Evolutionary conservation across 2,329 filamentous ascomycete species (phyloP).

Genomic region (Phialocephala subalpina): DNA sequence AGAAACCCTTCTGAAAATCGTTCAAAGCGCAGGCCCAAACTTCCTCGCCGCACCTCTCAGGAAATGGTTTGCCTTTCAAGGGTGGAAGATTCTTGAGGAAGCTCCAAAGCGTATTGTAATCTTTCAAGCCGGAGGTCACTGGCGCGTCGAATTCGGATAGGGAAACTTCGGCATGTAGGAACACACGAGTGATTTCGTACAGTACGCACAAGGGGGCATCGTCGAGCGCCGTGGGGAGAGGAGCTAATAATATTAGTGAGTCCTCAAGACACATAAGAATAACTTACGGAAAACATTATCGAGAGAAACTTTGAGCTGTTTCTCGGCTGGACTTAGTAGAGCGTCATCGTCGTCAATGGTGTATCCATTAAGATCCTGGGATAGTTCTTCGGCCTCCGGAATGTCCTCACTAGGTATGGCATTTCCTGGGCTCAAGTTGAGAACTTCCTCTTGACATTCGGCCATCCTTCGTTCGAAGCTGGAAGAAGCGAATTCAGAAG

Average conservation of each 20-base stretch:
- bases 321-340: background rate
- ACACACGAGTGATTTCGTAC: constrained; percentile 44
- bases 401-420: background rate
- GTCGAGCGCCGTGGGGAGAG: constrained; percentile 35
- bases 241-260: constrained; percentile 16
- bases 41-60: constrained; percentile 52
- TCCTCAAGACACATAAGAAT: background rate
- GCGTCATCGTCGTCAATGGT: constrained; percentile 10
- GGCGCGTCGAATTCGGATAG: constrained; percentile 30
- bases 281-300: constrained; percentile 25
- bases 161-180: constrained; percentile 37
- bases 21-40: constrained; percentile 51
- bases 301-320: background rate
- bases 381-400: constrained; percentile 24
- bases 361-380: constrained; percentile 21
- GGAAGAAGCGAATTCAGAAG: constrained; percentile 36
- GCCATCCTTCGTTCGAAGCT: constrained; percentile 34
- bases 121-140: constrained; percentile 45
- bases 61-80: constrained; percentile 56
- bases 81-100: constrained; percentile 49
- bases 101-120: constrained; percentile 54
- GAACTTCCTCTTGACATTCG: constrained; percentile 20
- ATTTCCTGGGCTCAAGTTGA: background rate
- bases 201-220: constrained; percentile 30
- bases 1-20: constrained; percentile 44